A percentile compares a stretch with the other conserved stretches of the same genome.
Conservation (phyloP, 2,329 filamentous ascomycete genomes). For the Parastagonospora avenae region DNA sequence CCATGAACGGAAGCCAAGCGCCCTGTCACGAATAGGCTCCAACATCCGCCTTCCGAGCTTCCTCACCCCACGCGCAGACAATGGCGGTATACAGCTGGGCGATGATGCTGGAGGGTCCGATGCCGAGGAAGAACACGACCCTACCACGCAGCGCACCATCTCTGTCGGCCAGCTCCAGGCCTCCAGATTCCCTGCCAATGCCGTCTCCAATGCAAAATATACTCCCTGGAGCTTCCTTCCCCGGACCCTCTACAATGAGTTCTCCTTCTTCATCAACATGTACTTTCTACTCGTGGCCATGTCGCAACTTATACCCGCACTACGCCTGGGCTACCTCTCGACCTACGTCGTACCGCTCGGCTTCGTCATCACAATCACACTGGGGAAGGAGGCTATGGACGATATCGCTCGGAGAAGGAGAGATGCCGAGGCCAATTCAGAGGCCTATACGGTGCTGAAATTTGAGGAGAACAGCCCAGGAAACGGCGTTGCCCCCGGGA, state of each 20-base stretch:
- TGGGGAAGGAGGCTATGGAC: constrained; percentile 95
- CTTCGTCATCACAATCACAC: constrained; percentile 88
- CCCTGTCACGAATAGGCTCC: constrained; percentile 56
- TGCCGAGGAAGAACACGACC: constrained; percentile 55
- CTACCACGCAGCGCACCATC: constrained; percentile 74
- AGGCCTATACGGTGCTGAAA: constrained; percentile 78
- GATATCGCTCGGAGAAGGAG: constrained; percentile 85
- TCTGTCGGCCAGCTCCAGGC: constrained; percentile 75
- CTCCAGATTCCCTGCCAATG: constrained; percentile 82
- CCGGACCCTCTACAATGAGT: constrained; percentile 95
- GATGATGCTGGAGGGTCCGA: constrained; percentile 47
- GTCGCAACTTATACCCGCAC: constrained; percentile 86
- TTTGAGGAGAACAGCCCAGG: constrained; percentile 65
- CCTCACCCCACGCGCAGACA: constrained; percentile 49
- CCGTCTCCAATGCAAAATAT: constrained; percentile 97
- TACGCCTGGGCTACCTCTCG: constrained; percentile 91
- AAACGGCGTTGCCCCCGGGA: constrained; percentile 40
- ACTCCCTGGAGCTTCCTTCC: constrained; percentile 94
- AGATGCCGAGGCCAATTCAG: constrained; percentile 93
- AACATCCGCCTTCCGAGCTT: constrained; percentile 70
- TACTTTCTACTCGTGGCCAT: constrained; percentile 96
- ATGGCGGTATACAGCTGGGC: constrained; percentile 31
- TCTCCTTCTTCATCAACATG: constrained; percentile 99
- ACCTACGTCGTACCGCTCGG: constrained; percentile 92
- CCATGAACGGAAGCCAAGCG: constrained; percentile 32